Evolutionary conservation across 768 basidiomycete genomes (phyloP), one percentile per base, ranked within the genome.

Genomic region (Ramaria sp.): DNA sequence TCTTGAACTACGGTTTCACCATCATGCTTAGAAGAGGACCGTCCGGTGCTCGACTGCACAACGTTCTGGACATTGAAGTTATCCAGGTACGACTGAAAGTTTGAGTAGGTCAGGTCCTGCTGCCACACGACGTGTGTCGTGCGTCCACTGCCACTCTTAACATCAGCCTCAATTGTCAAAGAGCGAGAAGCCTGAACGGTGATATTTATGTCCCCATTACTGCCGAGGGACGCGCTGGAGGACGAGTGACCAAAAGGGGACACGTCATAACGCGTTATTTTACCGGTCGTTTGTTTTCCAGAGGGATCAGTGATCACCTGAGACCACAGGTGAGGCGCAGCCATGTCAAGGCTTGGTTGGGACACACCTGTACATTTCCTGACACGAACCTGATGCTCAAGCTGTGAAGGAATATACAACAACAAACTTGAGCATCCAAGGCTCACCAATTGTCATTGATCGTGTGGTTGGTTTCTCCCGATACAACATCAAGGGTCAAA

Each of bases 401-500:
- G 22, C 17, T 49, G 31, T 20, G 17, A 52, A 34, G n/a, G 33
- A 6, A 13, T 4, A 37, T 38, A n/a, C 17, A 31, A 1, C 13
- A 52, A 34, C 17, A 52, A 34, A 7, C 19, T 22, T 4, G n/a
- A 5, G 15, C 45, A 20, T n/a, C 55, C 4, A 59, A 53, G 17
- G 46, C 50, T 53, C 54, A 66, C 89, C 88, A 91, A 64, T 88
- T 89, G 59, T 78, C 74, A 51, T 84, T 76, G 63, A 85, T 80
- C n/a, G 73, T 69, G 58, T 83, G 84, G 62, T 83, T 74, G 7
- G 66, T 62, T 66, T 91, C 84, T 17, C 82, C 81, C 4, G 88
- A 88, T 20, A 74, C 78, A 43, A 91, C 82, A 63, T 91, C 83
- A 43, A 92, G 73, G 53, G 82, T 78, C 64, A 91, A 76, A 47